A percentile compares a stretch with the other conserved stretches of the same genome.
Conservation (phyloP, 164 flowering plant genomes). For the Pachysandra terminalis region DNA sequence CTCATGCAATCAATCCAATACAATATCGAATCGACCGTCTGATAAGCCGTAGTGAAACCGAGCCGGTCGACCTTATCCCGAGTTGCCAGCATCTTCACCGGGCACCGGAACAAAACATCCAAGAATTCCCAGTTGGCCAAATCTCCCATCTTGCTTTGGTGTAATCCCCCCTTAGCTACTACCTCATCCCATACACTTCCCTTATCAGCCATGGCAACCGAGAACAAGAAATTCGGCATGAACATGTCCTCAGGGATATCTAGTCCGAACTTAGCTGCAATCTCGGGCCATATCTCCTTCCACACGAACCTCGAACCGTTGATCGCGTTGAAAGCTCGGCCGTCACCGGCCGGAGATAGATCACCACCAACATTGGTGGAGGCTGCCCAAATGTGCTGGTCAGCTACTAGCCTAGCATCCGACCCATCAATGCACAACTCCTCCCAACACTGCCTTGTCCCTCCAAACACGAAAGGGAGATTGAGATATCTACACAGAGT, state of each 20-base stretch:
- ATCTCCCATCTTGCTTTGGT: slow-evolving; percentile 51
- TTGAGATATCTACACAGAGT: slow-evolving; percentile 54
- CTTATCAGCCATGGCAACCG: slow-evolving; percentile 50
- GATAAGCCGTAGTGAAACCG: slow-evolving; percentile 45
- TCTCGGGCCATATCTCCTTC: slow-evolving; percentile 67
- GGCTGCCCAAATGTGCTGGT: slow-evolving; percentile 86
- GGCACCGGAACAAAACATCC: slow-evolving; percentile 58
- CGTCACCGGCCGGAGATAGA: slow-evolving; percentile 30
- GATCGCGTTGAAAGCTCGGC: slow-evolving; percentile 62
- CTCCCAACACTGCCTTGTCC: slow-evolving; percentile 69
- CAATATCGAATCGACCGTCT: slow-evolving; percentile 52
- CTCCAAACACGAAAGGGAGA: slow-evolving; percentile 84
- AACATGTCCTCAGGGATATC: slow-evolving; percentile 32
- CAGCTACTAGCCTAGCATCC: slow-evolving; percentile 75
- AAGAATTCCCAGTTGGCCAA: slow-evolving; percentile 81
- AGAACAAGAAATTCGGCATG: slow-evolving; percentile 28
- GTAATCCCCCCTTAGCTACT: slow-evolving; percentile 47
- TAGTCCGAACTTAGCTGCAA: slow-evolving; percentile 48
- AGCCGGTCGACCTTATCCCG: slow-evolving; percentile 53
- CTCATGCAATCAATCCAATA: slow-evolving; percentile 80
- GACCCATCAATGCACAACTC: slow-evolving; percentile 65
- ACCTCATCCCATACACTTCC: slow-evolving; percentile 66
- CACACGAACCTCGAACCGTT: slow-evolving; percentile 66
- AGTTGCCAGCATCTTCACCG: slow-evolving; percentile 48
- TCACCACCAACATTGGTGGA: slow-evolving; percentile 23